Evolutionary conservation across 495 filamentous ascomycete species (phyloP), one percentile per base, ranked within the genome.

Genomic region (Penicillium turbatum): DNA sequence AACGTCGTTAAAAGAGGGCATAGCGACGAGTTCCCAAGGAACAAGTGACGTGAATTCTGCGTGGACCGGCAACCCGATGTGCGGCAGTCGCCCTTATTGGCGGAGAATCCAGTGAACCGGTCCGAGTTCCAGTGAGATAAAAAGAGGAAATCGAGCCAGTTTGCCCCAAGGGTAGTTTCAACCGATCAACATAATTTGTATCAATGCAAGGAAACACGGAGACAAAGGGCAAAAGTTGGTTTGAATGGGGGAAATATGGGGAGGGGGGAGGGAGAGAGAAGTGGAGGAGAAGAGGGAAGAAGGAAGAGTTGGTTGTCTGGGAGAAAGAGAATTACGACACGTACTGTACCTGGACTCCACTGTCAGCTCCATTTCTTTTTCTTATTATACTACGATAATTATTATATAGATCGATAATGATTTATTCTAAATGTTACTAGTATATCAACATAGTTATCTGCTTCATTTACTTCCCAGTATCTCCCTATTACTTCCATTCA

Each of bases 1-100:
- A 54, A 58, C 55, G 50, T 78, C 73, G 56, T 63, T 70, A 35
- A 76, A 70, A 24, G 73, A 71, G 39, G 74, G 73, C 74, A 78
- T 78, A 42, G 42, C 69, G 51, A n/a, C 26, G 36, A 31, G 21
- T 32, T 31, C 19, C 42, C 46, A 62, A 40, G 36, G 44, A 55
- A 53, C 36, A 36, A 46, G 64, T 64, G 66, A 71, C 68, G 71
- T 67, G 65, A 65, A 62, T 51, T 63, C 60, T 64, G 67, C 65
- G 66, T 67, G 53, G 63, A 55, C 56, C 54, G 59, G 56, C 55
- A 59, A 63, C 54, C 56, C 57, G 55, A 61, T 43, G 44, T 59
- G 56, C 53, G 56, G 59, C 59, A 56, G 51, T 57, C 37, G 39
- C 43, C 62, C 53, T 65, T 56, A 61, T 66, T 61, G 62, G 63